These are phyloP conservation scores for Pleurotus giganteus DNA, from an alignment of 768 basidiomycete genomes.

Conservation along the genomic window DNA sequence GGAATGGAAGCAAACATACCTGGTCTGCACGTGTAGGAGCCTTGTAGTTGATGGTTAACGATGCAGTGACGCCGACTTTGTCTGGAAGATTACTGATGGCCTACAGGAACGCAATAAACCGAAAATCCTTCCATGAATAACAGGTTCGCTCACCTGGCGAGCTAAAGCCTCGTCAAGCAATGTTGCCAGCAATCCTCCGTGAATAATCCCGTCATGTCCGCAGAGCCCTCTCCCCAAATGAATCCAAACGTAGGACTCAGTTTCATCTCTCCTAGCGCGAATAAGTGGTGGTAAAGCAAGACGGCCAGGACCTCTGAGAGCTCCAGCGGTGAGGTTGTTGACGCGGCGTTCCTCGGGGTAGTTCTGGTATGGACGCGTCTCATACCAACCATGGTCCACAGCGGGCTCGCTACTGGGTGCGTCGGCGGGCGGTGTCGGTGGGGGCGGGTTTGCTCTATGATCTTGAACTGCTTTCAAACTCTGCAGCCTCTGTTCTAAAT, in stretches of 20 bases:
- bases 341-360: slow-evolving; percentile 72
- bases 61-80: slow-evolving; percentile 91
- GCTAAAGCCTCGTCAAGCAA: slow-evolving; percentile 84
- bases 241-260: slow-evolving; percentile 65
- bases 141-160: slow-evolving; percentile 53
- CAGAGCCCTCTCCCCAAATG: slow-evolving; percentile 88
- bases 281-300: slow-evolving; percentile 80
- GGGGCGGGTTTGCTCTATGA: slow-evolving; percentile 34
- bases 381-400: slow-evolving; percentile 59
- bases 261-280: slow-evolving; percentile 71
- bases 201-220: slow-evolving; percentile 92
- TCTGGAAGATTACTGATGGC: slow-evolving; percentile 85
- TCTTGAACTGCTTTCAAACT: slow-evolving; percentile 55
- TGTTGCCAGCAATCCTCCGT: slow-evolving; percentile 90
- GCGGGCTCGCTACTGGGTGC: slow-evolving; percentile 38
- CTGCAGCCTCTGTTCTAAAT: slow-evolving; percentile 70
- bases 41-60: slow-evolving; percentile 74
- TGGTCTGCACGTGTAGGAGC: slow-evolving; percentile 90
- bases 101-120: slow-evolving; percentile 33
- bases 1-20: slow-evolving; percentile 32
- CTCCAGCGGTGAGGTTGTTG: slow-evolving; percentile 82
- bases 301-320: slow-evolving; percentile 84
- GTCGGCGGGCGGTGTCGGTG: slow-evolving; percentile 36
- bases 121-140: background rate
- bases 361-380: slow-evolving; percentile 67